Evolutionary conservation across 2,329 filamentous ascomycete species (phyloP).

Genomic region (Fusarium albidum): DNA sequence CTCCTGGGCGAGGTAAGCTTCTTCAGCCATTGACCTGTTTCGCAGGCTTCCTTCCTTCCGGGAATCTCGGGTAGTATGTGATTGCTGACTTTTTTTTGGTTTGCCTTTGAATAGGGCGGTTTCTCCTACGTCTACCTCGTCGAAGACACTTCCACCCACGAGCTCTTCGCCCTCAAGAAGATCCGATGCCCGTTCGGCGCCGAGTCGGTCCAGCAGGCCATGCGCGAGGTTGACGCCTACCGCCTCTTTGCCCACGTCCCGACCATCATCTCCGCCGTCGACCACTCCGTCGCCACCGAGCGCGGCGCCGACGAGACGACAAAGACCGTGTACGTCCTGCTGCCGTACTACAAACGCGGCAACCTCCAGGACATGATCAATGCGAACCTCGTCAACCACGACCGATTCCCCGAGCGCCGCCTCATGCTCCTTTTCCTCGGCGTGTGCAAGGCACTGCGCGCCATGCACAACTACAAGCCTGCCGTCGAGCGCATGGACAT

Average conservation of each 20-base stretch:
- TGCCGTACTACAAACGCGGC: slow-evolving; percentile 93
- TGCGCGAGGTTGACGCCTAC: slow-evolving; percentile 98
- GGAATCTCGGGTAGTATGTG: neutral
- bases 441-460: slow-evolving; percentile 85
- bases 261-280: slow-evolving; percentile 86
- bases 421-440: slow-evolving; percentile 92
- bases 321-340: slow-evolving; percentile 95
- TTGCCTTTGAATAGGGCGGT: slow-evolving; percentile 75
- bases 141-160: slow-evolving; percentile 83
- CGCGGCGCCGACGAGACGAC: slow-evolving; percentile 68
- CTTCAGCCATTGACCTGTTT: neutral
- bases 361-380: slow-evolving; percentile 99
- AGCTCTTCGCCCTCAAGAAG: slow-evolving; percentile 96
- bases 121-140: slow-evolving; percentile 99
- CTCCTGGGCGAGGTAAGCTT: slow-evolving; percentile 85
- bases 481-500: slow-evolving; percentile 61
- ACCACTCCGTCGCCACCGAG: slow-evolving; percentile 83
- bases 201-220: slow-evolving; percentile 91
- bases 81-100: slow-evolving; percentile 15
- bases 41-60: neutral
- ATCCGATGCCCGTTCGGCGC: slow-evolving; percentile 98
- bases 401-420: slow-evolving; percentile 84
- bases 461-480: slow-evolving; percentile 86
- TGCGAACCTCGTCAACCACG: slow-evolving; percentile 96
- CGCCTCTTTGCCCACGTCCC: slow-evolving; percentile 83